Percentiles rank a stretch among this genome's conserved stretches.
These are phyloP conservation scores for Brassica nigra DNA, from an alignment of 345 rosid genomes.

Conservation along the genomic window DNA sequence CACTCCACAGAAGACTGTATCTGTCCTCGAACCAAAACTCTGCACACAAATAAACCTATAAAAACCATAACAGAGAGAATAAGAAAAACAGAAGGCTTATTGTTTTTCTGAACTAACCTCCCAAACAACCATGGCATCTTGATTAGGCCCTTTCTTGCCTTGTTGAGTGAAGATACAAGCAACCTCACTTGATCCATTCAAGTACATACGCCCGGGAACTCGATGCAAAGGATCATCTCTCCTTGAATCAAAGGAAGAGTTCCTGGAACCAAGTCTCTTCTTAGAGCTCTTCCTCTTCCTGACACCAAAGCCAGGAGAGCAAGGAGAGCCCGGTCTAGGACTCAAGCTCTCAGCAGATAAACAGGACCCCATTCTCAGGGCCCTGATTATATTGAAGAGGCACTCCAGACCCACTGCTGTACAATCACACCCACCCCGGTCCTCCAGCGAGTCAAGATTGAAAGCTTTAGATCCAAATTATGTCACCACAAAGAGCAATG, in stretches of 20 bases:
- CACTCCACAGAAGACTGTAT: conserved; percentile 90
- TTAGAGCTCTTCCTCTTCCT: conserved; percentile 70
- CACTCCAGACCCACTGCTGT: conserved; percentile 91
- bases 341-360: conserved; percentile 92
- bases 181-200: conserved; percentile 80
- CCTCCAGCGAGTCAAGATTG: conserved; percentile 56
- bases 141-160: conserved; percentile 97
- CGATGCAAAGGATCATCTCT: conserved; percentile 73
- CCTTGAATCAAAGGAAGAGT: conserved; percentile 61
- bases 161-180: conserved; percentile 89
- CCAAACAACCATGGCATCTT: conserved; percentile 99
- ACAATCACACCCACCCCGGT: conserved; percentile 52
- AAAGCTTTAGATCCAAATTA: conserved; percentile 52
- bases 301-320: conserved; percentile 60
- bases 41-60: conserved; percentile 35
- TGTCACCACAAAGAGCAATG: conserved; percentile 27
- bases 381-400: conserved; percentile 87
- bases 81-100: background rate
- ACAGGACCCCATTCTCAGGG: conserved; percentile 99
- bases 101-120: conserved; percentile 59
- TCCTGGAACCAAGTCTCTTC: conserved; percentile 59
- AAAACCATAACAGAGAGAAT: background rate
- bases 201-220: conserved; percentile 77
- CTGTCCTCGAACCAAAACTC: conserved; percentile 85
- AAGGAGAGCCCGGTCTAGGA: conserved; percentile 82